Evolutionary conservation across 257 asterid genomes (phyloP).

Genomic region (Nicotiana benthamiana): DNA sequence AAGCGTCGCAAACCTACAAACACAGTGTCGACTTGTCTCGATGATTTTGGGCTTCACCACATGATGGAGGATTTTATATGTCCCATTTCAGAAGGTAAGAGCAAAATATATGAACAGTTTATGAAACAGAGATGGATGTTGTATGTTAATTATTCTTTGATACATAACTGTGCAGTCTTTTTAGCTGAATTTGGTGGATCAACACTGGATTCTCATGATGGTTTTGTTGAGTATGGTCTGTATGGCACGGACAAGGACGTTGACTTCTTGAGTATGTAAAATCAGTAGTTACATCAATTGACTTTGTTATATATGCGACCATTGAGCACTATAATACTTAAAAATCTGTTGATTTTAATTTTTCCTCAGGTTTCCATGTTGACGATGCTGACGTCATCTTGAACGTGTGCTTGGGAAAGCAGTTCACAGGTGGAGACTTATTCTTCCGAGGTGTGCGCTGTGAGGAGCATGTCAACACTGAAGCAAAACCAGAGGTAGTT

Average conservation of each 20-base stretch:
- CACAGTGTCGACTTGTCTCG: conserved; percentile 86
- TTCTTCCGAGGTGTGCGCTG: conserved; percentile 89
- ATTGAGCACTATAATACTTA: too few species aligned
- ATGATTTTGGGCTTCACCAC: conserved; percentile 87
- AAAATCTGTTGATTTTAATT: too few species aligned
- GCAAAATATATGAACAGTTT: neutral
- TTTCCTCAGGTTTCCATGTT: conserved; percentile 71
- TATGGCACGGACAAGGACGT: conserved; percentile 82
- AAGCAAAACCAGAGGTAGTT: conserved; percentile 65
- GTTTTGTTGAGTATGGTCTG: conserved; percentile 91
- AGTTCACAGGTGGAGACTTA: conserved; percentile 82
- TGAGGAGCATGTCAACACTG: conserved; percentile 85
- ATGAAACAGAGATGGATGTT: too few species aligned
- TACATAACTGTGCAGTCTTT: conserved; percentile 50
- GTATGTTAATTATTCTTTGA: neutral
- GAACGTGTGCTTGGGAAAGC: conserved; percentile 86
- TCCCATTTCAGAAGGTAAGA: conserved; percentile 64
- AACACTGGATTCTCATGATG: conserved; percentile 79
- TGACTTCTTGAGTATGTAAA: conserved; percentile 38
- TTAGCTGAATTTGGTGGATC: conserved; percentile 90
- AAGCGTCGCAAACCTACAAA: conserved; percentile 91
- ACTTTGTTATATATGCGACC: too few species aligned
- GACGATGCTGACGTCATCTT: conserved; percentile 94
- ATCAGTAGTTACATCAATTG: too few species aligned
- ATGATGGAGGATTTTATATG: conserved; percentile 85